These are phyloP conservation scores for Penicillium diatomitis DNA, from an alignment of 495 filamentous ascomycete genomes.

Conservation along the genomic window DNA sequence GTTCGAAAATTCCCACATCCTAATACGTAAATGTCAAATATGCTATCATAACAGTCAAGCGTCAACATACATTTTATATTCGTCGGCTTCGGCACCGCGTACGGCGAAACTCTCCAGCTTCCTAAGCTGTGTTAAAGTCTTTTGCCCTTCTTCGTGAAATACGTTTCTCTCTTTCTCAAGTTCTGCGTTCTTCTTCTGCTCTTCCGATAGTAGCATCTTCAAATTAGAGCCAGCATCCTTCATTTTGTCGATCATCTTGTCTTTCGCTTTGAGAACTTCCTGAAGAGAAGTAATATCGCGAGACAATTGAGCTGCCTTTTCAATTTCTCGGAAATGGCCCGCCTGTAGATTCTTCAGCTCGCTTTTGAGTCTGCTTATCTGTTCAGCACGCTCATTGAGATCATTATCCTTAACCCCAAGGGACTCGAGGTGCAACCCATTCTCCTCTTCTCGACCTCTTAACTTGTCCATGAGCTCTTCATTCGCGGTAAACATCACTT, in stretches of 20 bases:
- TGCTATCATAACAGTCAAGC: not conserved
- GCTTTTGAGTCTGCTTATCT: not conserved
- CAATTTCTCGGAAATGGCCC: not conserved
- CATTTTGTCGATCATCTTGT: constrained; percentile 10
- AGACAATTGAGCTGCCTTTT: not conserved
- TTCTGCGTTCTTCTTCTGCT: constrained; percentile 6
- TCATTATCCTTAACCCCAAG: not conserved
- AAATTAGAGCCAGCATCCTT: constrained; percentile 9
- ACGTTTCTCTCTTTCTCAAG: not conserved
- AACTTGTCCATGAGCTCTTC: not conserved
- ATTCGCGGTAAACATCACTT: not conserved
- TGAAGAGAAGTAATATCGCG: constrained; percentile 1
- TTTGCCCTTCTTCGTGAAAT: not conserved
- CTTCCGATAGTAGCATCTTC: constrained; percentile 1
- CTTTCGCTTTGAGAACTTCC: constrained; percentile 9
- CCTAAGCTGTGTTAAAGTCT: not conserved
- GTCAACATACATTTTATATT: not conserved
- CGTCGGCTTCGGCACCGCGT: not conserved
- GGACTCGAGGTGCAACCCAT: not conserved
- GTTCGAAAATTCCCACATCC: too few relatives aligned
- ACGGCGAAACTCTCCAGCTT: not conserved
- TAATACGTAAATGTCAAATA: not conserved
- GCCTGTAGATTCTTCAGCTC: not conserved
- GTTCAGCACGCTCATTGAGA: not conserved
- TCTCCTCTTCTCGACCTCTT: not conserved